Evolutionary conservation across 2,329 filamentous ascomycete genomes (phyloP).

Genomic region (Cercospora sojina): DNA sequence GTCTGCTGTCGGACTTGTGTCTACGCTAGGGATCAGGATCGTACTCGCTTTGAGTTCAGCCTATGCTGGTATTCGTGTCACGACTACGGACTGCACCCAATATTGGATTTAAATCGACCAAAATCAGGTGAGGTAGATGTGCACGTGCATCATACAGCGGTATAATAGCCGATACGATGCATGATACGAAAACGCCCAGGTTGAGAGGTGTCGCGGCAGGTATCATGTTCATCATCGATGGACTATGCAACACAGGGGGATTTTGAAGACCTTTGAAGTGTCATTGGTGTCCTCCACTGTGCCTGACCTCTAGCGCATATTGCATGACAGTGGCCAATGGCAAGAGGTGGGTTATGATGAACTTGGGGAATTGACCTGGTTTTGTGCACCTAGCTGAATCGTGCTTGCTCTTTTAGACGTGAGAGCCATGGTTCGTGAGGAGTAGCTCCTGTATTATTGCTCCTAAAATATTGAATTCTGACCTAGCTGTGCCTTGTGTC

Average conservation of each 20-base stretch:
- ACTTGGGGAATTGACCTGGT: neutral
- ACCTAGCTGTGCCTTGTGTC: neutral
- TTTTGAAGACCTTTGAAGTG: conserved; percentile 3
- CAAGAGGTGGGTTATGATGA: neutral
- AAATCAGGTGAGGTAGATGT: conserved; percentile 13
- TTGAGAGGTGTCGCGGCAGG: conserved; percentile 48
- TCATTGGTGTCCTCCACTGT: conserved; percentile 7
- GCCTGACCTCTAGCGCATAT: neutral
- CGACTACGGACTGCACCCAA: conserved; percentile 50
- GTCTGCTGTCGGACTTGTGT: conserved; percentile 59
- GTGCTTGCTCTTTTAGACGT: neutral
- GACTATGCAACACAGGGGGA: conserved; percentile 20
- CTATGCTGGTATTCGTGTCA: conserved; percentile 49
- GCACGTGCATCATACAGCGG: neutral
- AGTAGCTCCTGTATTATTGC: neutral
- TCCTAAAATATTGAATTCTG: neutral
- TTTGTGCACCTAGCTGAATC: neutral
- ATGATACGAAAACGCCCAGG: conserved; percentile 47
- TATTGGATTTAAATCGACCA: conserved; percentile 46
- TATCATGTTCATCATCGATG: conserved; percentile 46
- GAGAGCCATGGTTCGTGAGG: neutral
- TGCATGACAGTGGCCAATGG: neutral
- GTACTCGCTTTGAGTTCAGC: conserved; percentile 55
- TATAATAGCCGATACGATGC: conserved; percentile 18
- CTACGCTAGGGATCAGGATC: conserved; percentile 53